phyloP scores from a whole-genome alignment of 2,329 filamentous ascomycete genomes.

The Aspergillus spinulosporus region DNA sequence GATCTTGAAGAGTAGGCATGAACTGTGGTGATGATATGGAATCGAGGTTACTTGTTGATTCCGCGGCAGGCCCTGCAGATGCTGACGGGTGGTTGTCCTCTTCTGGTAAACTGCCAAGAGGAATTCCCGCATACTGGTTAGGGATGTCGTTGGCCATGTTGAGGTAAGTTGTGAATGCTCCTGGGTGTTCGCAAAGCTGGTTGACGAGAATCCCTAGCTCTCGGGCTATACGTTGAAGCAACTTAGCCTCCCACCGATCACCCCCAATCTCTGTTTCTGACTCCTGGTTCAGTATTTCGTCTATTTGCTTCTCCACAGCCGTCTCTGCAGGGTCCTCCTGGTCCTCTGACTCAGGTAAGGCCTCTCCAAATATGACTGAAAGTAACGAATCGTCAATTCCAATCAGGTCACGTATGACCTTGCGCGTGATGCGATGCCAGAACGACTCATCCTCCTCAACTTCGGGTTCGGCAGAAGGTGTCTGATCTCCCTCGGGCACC shows the following conservation, averaged over 20 bases:
- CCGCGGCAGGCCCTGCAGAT: conserved; percentile 20
- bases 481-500: conserved; percentile 56
- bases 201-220: conserved; percentile 84
- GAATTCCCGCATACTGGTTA: conserved; percentile 76
- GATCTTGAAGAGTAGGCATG: conserved; percentile 49
- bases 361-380: conserved; percentile 83
- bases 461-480: conserved; percentile 37
- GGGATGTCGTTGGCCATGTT: conserved; percentile 61
- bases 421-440: conserved; percentile 78
- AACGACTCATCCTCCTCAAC: conserved; percentile 64
- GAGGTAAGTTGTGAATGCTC: conserved; percentile 81
- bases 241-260: conserved; percentile 58
- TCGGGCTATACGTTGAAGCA: conserved; percentile 79
- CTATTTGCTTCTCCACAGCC: conserved; percentile 39
- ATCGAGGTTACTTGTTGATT: conserved; percentile 25
- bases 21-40: conserved; percentile 48
- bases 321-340: conserved; percentile 15
- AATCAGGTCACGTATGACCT: conserved; percentile 83
- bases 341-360: conserved; percentile 53
- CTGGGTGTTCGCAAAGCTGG: conserved; percentile 81
- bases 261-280: conserved; percentile 28
- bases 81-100: conserved; percentile 22
- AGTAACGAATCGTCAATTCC: conserved; percentile 85
- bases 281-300: conserved; percentile 35
- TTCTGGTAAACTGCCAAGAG: conserved; percentile 46